Conservation (phyloP, 1,284 basidiomycete species). For the Cryptococcus sp. region DNA sequence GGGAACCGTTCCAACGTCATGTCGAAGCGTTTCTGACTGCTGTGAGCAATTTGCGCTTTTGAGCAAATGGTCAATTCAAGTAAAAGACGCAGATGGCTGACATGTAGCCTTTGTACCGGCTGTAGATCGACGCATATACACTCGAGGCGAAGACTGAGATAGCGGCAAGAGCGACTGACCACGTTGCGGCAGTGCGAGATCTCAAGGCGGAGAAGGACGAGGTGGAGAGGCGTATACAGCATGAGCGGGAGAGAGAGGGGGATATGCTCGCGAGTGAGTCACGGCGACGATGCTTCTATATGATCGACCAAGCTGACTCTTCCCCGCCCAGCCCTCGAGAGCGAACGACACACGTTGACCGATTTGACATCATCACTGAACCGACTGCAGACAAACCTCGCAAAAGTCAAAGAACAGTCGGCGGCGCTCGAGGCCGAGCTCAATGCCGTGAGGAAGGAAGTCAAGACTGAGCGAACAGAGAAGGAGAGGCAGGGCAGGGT, state of each 20-base stretch:
- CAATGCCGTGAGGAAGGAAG: slow-evolving; percentile 28
- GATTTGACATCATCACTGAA: slow-evolving; percentile 37
- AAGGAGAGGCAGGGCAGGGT: slow-evolving; percentile 67
- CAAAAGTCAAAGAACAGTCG: slow-evolving; percentile 38
- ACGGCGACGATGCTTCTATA: neutral
- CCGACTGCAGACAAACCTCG: slow-evolving; percentile 38
- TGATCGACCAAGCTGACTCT: neutral
- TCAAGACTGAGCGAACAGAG: slow-evolving; percentile 56
- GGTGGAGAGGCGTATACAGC: slow-evolving; percentile 40
- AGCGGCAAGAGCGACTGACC: slow-evolving; percentile 33
- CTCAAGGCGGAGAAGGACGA: slow-evolving; percentile 43
- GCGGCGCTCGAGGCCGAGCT: slow-evolving; percentile 41
- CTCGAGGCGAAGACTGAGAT: slow-evolving; percentile 43
- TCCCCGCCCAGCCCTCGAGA: slow-evolving; percentile 35
- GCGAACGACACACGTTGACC: slow-evolving; percentile 37
- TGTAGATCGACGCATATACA: slow-evolving; percentile 46
- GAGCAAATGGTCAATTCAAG: neutral
- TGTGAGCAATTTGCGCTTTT: slow-evolving; percentile 22
- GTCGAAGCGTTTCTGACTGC: slow-evolving; percentile 43
- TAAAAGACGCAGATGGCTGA: neutral
- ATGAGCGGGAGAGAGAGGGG: slow-evolving; percentile 46
- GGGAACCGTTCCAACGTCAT: slow-evolving; percentile 41
- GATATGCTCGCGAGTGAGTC: slow-evolving; percentile 48
- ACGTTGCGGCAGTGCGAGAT: slow-evolving; percentile 32
- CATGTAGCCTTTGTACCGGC: neutral